Base-by-base conservation (phyloP, 2,329 filamentous ascomycete genomes). In the Parascedosporium putredinis region DNA sequence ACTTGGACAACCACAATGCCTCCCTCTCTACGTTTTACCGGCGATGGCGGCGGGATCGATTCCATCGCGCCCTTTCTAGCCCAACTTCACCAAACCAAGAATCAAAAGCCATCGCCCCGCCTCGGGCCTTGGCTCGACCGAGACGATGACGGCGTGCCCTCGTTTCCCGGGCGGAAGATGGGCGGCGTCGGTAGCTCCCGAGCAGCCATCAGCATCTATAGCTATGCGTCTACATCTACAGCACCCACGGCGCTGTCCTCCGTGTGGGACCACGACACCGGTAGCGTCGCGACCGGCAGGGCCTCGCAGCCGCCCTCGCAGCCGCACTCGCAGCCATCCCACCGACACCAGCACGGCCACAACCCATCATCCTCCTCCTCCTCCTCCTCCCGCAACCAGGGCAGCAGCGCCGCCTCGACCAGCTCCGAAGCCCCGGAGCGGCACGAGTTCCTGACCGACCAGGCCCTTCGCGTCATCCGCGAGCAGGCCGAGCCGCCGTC, bases 141-240 rank as follows among this genome's bases (percentile, higher is more conserved):
- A 5, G 40, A 43, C 40, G 20, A 43, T 70, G 60, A 65, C 56
- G 33, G 34, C 16, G n/a, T 24, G 43, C 4, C 43, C n/a, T 6
- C 43, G 3, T 45, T 12, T 29, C 22, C 24, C n/a, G 4, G 10
- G 22, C 4, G 5, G 10, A 23, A 3, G n/a, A 7, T 4, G 16
- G 6, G 18, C 18, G 23, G 3, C 12, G 5, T 20, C 12, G 14
- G 6, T 20, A 12, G 22, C 3, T 3, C 24, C 9, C 43, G 12
- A 16, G 29, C 5, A 20, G n/a, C 2, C 10, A 7, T 23, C 38
- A 18, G 25, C 10, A n/a, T n/a, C 42, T n/a, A n/a, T n/a, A 46
- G 49, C 42, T 14, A 20, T 8, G 18, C 25, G 4, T 46, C 29
- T n/a, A 14, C 40, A 12, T 50, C 40, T 12, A 45, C 38, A 14